Conservation (phyloP, 225 moss, liverwort and hornwort genomes). For the Rhytidiadelphus loreus region DNA sequence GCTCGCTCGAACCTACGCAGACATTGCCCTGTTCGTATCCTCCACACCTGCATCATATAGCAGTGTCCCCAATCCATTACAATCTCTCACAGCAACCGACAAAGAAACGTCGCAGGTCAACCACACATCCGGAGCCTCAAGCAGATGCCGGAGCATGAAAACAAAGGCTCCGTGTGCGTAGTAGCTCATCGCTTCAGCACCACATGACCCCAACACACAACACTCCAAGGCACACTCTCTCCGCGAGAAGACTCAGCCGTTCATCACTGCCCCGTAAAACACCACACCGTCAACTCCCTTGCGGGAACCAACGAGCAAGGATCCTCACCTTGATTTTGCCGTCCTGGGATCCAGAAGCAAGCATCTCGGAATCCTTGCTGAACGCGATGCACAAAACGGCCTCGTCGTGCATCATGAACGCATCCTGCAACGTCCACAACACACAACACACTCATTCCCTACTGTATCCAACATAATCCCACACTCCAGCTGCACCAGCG, state of each 20-base stretch:
- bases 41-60: slow-evolving; percentile 58
- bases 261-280: not conserved
- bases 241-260: not conserved
- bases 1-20: slow-evolving; percentile 85
- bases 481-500: not conserved
- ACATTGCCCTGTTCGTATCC: slow-evolving; percentile 89
- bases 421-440: slow-evolving; percentile 50
- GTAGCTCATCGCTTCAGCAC: not conserved
- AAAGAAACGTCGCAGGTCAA: not conserved
- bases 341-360: slow-evolving; percentile 95
- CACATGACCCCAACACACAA: not conserved
- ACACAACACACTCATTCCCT: not conserved
- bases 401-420: slow-evolving; percentile 99
- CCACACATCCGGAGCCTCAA: not conserved
- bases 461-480: not conserved
- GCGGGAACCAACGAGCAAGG: not conserved
- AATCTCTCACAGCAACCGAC: not conserved
- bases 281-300: not conserved
- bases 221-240: not conserved
- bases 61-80: not conserved
- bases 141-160: not conserved
- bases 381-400: slow-evolving; percentile 81
- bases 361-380: slow-evolving; percentile 97
- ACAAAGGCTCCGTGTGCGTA: not conserved
- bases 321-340: slow-evolving; percentile 79